Evolutionary conservation across 2,329 filamentous ascomycete genomes (phyloP).

Genomic region (Trichoderma sp.): DNA sequence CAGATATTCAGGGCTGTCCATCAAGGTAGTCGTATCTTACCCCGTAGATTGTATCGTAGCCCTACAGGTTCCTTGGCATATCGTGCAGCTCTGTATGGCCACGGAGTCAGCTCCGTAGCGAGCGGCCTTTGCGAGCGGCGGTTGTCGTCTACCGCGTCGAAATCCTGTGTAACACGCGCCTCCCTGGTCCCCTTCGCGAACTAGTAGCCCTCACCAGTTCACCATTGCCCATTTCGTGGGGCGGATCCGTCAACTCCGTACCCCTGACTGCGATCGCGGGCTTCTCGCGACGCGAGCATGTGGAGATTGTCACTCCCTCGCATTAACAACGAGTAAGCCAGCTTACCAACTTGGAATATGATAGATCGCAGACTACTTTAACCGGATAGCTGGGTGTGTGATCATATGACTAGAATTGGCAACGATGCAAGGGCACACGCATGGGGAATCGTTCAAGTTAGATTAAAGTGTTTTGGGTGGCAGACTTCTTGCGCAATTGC

Average conservation of each 20-base stretch:
- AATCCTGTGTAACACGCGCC: not conserved
- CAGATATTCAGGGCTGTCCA: not conserved
- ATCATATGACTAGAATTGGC: not conserved
- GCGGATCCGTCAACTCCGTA: not conserved
- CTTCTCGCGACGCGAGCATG: conserved; percentile 7
- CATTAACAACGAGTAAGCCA: not conserved
- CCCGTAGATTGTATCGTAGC: not conserved
- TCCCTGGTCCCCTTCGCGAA: not conserved
- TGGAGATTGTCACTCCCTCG: not conserved
- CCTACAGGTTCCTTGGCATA: not conserved
- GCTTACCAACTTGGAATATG: not conserved
- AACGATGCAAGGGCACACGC: not conserved
- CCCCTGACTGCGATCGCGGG: not conserved
- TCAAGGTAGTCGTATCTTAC: not conserved
- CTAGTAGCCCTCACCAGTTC: not conserved
- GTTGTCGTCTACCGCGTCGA: not conserved
- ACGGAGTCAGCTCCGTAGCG: not conserved
- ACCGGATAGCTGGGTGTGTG: not conserved
- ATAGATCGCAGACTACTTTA: not conserved
- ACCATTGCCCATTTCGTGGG: not conserved
- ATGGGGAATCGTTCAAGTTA: not conserved
- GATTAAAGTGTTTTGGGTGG: not conserved
- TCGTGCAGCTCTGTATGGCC: not conserved
- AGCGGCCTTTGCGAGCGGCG: not conserved
- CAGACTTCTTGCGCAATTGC: not conserved